Evolutionary conservation across 2,329 filamentous ascomycete genomes (phyloP).

Genomic region (Colletotrichum phormii): DNA sequence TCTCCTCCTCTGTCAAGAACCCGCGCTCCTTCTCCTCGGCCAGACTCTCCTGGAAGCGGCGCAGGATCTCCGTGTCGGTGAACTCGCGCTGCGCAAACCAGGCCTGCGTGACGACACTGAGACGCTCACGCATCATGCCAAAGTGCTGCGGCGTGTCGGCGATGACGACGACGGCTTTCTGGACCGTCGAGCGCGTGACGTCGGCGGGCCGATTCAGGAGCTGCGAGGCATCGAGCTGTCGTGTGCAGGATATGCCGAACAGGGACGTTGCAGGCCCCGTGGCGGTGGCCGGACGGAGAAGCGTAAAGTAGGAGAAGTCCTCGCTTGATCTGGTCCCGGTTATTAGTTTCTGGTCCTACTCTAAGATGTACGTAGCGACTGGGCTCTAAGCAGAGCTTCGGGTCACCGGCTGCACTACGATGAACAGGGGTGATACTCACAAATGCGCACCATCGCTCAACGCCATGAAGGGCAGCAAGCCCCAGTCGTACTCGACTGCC

Average conservation of each 20-base stretch:
- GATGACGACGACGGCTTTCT: slow-evolving; percentile 97
- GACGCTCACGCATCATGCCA: slow-evolving; percentile 87
- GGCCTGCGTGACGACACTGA: slow-evolving; percentile 90
- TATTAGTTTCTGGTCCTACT: slow-evolving; percentile 12
- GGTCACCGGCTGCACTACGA: slow-evolving; percentile 4
- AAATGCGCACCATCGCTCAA: slow-evolving; percentile 95
- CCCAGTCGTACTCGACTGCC: slow-evolving; percentile 87
- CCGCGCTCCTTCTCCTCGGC: slow-evolving; percentile 72
- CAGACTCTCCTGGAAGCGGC: slow-evolving; percentile 91
- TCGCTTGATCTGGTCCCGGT: slow-evolving; percentile 77
- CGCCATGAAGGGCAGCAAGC: slow-evolving; percentile 94
- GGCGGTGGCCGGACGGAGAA: slow-evolving; percentile 72
- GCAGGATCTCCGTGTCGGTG: slow-evolving; percentile 87
- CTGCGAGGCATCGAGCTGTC: slow-evolving; percentile 85
- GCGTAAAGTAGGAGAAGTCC: slow-evolving; percentile 98
- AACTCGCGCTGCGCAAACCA: slow-evolving; percentile 98
- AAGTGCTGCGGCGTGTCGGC: slow-evolving; percentile 91
- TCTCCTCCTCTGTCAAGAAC: slow-evolving; percentile 72
- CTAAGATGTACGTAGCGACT: not conserved
- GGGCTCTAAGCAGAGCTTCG: not conserved
- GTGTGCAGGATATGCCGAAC: slow-evolving; percentile 95
- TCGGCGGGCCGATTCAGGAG: slow-evolving; percentile 85
- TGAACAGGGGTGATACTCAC: slow-evolving; percentile 62
- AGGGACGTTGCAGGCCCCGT: slow-evolving; percentile 78
- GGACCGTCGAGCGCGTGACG: slow-evolving; percentile 96